A percentile compares a stretch with the other conserved stretches of the same genome.
These are phyloP conservation scores for Camelina hispida DNA, from an alignment of 345 rosid genomes.

Conservation along the genomic window DNA sequence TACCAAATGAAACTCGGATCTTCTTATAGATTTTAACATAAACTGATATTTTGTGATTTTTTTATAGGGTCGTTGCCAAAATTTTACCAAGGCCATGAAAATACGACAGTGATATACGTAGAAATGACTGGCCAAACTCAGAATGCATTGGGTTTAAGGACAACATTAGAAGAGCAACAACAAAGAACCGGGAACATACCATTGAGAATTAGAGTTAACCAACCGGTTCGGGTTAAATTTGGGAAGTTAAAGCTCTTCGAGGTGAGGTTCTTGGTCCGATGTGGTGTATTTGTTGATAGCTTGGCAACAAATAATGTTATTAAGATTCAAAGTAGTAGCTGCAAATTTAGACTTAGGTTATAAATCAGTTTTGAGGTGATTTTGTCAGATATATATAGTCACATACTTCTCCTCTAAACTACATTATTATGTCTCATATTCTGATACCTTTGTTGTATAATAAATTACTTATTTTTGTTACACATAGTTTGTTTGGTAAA, in stretches of 20 bases:
- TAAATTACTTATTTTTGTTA: not conserved
- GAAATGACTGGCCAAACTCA: conserved; percentile 61
- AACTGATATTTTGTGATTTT: not conserved
- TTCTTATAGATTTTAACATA: not conserved
- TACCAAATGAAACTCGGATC: not conserved
- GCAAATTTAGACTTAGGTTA: conserved; percentile 63
- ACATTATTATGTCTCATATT: conserved; percentile 2
- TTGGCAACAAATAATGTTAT: conserved; percentile 52
- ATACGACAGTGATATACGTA: conserved; percentile 68
- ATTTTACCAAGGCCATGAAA: conserved; percentile 87
- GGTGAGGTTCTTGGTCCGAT: conserved; percentile 64
- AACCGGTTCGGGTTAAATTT: conserved; percentile 79
- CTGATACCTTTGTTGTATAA: conserved; percentile 16
- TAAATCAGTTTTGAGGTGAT: conserved; percentile 31
- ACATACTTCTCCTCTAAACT: not conserved
- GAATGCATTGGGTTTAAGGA: conserved; percentile 53
- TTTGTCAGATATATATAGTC: not conserved
- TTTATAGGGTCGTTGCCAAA: conserved; percentile 65
- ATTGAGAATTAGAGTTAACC: conserved; percentile 63
- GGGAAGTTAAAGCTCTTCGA: conserved; percentile 72
- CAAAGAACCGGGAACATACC: conserved; percentile 43
- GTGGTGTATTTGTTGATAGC: conserved; percentile 58
- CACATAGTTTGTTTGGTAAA: not conserved
- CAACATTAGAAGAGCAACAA: conserved; percentile 32
- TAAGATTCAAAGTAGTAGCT: conserved; percentile 59